Percentiles rank a stretch among this genome's conserved stretches.
These are phyloP conservation scores for Dictyostelium discoideum DNA, from an alignment of 78 protist genomes.

Conservation along the genomic window DNA sequence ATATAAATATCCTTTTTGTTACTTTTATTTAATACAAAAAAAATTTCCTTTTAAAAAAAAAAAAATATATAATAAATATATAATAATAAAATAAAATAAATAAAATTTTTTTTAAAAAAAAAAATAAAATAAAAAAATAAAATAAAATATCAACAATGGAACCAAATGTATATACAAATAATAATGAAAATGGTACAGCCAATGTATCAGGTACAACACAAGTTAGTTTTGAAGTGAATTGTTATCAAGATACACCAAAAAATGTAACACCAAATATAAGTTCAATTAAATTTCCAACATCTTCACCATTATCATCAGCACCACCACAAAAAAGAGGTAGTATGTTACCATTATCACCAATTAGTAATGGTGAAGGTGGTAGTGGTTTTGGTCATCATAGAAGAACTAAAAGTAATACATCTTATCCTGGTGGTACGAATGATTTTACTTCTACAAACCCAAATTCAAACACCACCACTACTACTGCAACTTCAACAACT, in stretches of 20 bases:
- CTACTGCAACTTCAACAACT: neutral
- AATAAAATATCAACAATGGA: neutral
- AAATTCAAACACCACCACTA: neutral
- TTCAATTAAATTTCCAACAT: neutral
- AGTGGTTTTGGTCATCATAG: constrained; percentile 7
- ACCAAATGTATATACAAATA: constrained; percentile 16
- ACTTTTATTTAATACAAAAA: too few relatives aligned
- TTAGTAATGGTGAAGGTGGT: neutral
- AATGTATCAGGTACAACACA: neutral
- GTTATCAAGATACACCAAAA: constrained; percentile 30
- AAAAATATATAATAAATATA: too few relatives aligned
- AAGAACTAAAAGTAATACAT: constrained; percentile 14
- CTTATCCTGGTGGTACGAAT: neutral
- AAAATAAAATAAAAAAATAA: too few relatives aligned
- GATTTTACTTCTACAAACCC: too few relatives aligned
- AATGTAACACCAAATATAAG: neutral
- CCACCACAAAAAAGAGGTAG: neutral
- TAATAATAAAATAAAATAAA: too few relatives aligned
- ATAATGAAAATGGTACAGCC: neutral
- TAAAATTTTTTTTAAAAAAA: too few relatives aligned
- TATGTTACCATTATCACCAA: neutral
- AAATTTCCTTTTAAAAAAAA: too few relatives aligned
- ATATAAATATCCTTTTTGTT: neutral
- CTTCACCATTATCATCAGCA: neutral
- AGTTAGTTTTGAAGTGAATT: constrained; percentile 25